Evolutionary conservation across 2,329 filamentous ascomycete genomes (phyloP), one percentile per base, ranked within the genome.

Genomic region (Clonostachys chloroleuca): DNA sequence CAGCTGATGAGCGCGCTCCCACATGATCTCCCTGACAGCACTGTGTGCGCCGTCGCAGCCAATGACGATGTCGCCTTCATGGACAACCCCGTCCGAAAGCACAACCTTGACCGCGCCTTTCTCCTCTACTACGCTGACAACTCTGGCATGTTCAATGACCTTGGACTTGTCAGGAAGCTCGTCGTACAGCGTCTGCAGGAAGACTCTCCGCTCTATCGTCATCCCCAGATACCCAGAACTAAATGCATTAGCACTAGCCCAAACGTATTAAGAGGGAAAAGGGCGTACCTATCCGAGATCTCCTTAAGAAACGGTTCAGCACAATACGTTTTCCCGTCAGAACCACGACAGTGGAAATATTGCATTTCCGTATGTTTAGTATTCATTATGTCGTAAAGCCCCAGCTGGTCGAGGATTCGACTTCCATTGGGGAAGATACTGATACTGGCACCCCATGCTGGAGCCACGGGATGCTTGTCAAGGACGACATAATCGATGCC

Each of bases 381-480:
- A 10, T 30, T 30, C 24, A 30, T 30, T 30, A 30, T 20, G 7
- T 42, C 40, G 13, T 16, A 42, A 14, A n/a, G 54, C 3, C 48
- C 56, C 1, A 80, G 53, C 54, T 81, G 77, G 44, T 78, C 74
- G 4, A 79, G 54, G 12, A 80, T 70, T 1, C 68, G 63, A 6
- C 59, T 46, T 1, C 72, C 72, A 40, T 74, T 64, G 1, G 75
- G 64, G 1, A 65, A 48, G 3, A 78, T 52, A 1, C 63, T 73
- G 34, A 81, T 73, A 13, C 66, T 69, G 14, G 36, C 36, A n/a
- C 36, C 36, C 14, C 14, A n/a, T 18, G 36, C 36, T 18, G 36
- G 36, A n/a, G 36, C 36, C 7, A 39, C 36, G 12, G 17, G 14
- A 39, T 18, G 14, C 14, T 18, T 18, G 14, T 39, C 36, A n/a